Base-by-base conservation (phyloP, 805 yeast genomes). In the Cyberlindnera bimundalis region DNA sequence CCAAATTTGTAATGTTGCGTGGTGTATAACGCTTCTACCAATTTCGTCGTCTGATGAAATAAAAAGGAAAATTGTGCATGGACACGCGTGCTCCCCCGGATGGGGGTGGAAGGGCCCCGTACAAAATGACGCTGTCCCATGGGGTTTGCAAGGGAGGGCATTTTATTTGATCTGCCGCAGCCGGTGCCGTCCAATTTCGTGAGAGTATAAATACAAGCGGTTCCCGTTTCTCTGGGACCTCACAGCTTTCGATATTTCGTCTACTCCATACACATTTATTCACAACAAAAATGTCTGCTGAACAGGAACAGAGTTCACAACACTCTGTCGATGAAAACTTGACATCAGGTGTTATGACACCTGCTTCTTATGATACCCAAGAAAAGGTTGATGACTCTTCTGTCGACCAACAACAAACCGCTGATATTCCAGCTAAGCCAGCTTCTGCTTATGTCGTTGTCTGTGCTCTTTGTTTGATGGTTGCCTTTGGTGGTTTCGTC, bases 401-500 rank as follows among this genome's bases (percentile, higher is more conserved):
- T 15, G 41, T 39, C 26, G 47, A 43, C 29, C 32, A 43, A 16
- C 23, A 34, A 2, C 12, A 25, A 10, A 17, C 20, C 10, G 28
- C n/a, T 13, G 41, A 37, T 10, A 40, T 55, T 54, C 48, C 68
- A 52, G 60, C 55, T 26, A 64, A 62, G 43, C 63, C 67, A 16
- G 55, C 55, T 18, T 50, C 56, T 12, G 65, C 58, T 12, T 59
- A 59, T 37, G 21, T 58, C 10, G 49, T 61, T 10, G 60, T 63
- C 8, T 57, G 55, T 14, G 33, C 53, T 12, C 54, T 59, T 20
- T 64, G 68, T 58, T 29, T 58, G n/a, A 54, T 64, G 61, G 76
- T 82, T 49, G 84, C 87, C 24, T 82, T 82, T 48, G 88, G 87
- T 66, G 90, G 89, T 34, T 82, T 78, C 58, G 81, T 81, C 33